Evolutionary conservation across 257 asterid genomes (phyloP).

Genomic region (Solanum chiquidenum): DNA sequence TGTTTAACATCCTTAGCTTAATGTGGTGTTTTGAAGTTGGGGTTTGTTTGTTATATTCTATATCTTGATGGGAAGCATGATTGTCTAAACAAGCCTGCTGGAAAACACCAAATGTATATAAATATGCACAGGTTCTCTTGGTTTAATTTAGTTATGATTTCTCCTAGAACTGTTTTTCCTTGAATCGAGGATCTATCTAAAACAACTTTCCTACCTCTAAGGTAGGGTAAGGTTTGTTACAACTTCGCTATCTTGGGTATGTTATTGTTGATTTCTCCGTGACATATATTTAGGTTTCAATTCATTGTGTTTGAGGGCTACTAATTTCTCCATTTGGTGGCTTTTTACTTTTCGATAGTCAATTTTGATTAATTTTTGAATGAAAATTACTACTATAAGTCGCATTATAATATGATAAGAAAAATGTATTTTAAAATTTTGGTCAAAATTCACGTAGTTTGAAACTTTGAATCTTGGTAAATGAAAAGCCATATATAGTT

Average conservation of each 20-base stretch:
- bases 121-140: background rate
- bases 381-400: background rate
- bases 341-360: background rate
- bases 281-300: background rate
- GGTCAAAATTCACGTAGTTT: background rate
- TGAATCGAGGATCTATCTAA: background rate
- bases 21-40: constrained; percentile 1
- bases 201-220: background rate
- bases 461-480: background rate
- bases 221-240: background rate
- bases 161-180: background rate
- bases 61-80: constrained; percentile 11
- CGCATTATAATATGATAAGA: background rate
- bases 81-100: constrained; percentile 8
- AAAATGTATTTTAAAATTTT: background rate
- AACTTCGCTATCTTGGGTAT: background rate
- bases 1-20: background rate
- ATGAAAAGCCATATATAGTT: background rate
- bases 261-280: background rate
- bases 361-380: no score
- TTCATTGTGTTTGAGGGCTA: background rate
- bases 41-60: background rate
- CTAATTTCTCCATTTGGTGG: background rate
- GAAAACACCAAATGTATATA: background rate
- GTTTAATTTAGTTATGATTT: background rate